Percentiles rank a stretch among this genome's conserved stretches.
These are phyloP conservation scores for Rugonectria rugulosa DNA, from an alignment of 2,329 filamentous ascomycete species.

Conservation along the genomic window DNA sequence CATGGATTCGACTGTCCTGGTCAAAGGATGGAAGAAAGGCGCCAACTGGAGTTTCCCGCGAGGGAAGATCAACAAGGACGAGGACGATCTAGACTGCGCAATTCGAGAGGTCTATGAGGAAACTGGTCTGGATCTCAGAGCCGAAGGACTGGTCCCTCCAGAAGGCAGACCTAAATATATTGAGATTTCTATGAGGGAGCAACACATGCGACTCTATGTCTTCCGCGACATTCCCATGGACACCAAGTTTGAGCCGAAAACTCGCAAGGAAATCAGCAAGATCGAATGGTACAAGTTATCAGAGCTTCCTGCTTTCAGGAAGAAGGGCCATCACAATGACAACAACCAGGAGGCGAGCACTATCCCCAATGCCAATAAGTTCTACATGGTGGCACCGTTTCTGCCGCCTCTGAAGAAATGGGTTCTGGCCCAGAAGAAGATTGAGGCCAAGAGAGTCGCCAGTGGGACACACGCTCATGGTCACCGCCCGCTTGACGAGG, in stretches of 20 bases:
- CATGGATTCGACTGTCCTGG: conserved; percentile 94
- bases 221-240: conserved; percentile 89
- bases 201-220: conserved; percentile 91
- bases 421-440: conserved; percentile 84
- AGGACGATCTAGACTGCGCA: conserved; percentile 92
- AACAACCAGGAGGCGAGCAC: conserved; percentile 62
- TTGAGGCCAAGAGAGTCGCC: conserved; percentile 61
- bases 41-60: conserved; percentile 96
- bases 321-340: conserved; percentile 59
- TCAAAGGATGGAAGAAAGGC: conserved; percentile 97
- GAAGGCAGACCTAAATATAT: conserved; percentile 81
- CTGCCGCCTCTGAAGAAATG: conserved; percentile 85
- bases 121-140: conserved; percentile 84
- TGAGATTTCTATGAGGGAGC: conserved; percentile 87
- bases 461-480: conserved; percentile 51
- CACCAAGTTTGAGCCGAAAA: conserved; percentile 86
- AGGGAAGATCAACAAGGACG: conserved; percentile 98
- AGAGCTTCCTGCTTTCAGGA: conserved; percentile 84
- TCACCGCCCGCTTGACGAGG: conserved; percentile 59
- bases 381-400: conserved; percentile 98
- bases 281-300: conserved; percentile 94
- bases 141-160: conserved; percentile 77
- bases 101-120: conserved; percentile 96
- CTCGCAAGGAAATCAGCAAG: conserved; percentile 96
- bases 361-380: conserved; percentile 77